These are phyloP conservation scores for Pilasporangium apinafurcum DNA, from an alignment of 352 stramenopile genomes.

Conservation along the genomic window DNA sequence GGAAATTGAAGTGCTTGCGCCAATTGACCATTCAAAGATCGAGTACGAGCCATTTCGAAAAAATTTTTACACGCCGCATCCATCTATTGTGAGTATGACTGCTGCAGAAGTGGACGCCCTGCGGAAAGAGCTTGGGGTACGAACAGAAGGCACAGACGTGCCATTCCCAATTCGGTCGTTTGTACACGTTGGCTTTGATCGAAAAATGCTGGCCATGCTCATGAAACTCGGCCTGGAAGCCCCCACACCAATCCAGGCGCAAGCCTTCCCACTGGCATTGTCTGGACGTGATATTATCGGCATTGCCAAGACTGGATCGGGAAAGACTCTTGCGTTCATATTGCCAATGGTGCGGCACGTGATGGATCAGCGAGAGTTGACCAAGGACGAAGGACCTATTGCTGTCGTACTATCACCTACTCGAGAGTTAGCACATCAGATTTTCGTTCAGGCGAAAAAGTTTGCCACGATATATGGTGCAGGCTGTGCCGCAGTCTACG, in stretches of 20 bases:
- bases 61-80: constrained; percentile 56
- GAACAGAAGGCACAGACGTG: constrained; percentile 37
- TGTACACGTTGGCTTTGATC: constrained; percentile 61
- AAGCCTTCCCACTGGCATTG: constrained; percentile 79
- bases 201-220: constrained; percentile 55
- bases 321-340: constrained; percentile 97
- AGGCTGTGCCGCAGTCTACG: constrained; percentile 73
- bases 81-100: constrained; percentile 27
- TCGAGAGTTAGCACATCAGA: constrained; percentile 80
- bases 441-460: constrained; percentile 79
- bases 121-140: constrained; percentile 38
- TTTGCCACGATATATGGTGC: constrained; percentile 65
- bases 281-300: constrained; percentile 73
- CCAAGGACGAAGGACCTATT: constrained; percentile 71
- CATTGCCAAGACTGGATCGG: constrained; percentile 94
- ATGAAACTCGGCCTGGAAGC: constrained; percentile 71
- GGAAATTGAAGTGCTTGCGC: constrained; percentile 66
- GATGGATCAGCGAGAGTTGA: constrained; percentile 81
- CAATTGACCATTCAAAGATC: constrained; percentile 61
- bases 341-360: constrained; percentile 90
- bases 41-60: constrained; percentile 83
- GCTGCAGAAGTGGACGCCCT: constrained; percentile 28
- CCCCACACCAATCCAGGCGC: constrained; percentile 74
- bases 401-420: constrained; percentile 76
- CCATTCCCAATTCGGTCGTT: constrained; percentile 71